Evolutionary conservation across 176 grass and related monocot genomes (phyloP).

Genomic region (Rhynchospora pubera): DNA sequence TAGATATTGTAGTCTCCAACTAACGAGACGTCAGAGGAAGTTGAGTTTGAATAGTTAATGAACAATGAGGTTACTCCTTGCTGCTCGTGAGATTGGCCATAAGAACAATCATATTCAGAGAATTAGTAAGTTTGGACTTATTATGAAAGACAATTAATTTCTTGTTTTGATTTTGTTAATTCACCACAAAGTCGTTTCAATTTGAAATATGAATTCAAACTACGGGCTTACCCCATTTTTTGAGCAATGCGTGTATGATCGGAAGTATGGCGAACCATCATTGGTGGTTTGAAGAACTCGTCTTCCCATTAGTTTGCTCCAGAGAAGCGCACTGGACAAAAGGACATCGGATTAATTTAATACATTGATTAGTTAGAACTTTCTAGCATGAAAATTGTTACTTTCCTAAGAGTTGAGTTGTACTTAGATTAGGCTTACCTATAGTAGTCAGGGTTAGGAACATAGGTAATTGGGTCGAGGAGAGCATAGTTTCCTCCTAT

Average conservation of each 20-base stretch:
- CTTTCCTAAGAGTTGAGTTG: not conserved
- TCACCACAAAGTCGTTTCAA: not conserved
- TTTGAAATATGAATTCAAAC: not conserved
- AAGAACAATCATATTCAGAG: not conserved
- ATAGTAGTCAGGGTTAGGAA: conserved; percentile 60
- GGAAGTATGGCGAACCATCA: conserved; percentile 26
- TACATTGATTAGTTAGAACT: not conserved
- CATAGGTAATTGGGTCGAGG: conserved; percentile 43
- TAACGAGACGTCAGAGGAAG: conserved; percentile 36
- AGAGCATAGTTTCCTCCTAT: conserved; percentile 64
- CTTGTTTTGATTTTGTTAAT: not conserved
- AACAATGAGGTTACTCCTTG: conserved; percentile 41
- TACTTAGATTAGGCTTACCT: conserved; percentile 17
- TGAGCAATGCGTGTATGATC: conserved; percentile 57
- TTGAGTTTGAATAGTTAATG: conserved; percentile 56
- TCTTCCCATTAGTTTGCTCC: conserved; percentile 45
- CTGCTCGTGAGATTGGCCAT: not conserved
- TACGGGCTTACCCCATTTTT: conserved; percentile 27
- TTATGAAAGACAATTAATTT: not conserved
- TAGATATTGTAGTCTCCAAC: conserved; percentile 33
- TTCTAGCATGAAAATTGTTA: not conserved
- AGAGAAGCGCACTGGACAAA: conserved; percentile 37
- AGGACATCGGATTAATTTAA: not conserved
- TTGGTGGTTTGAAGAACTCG: conserved; percentile 26
- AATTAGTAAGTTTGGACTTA: not conserved